Evolutionary conservation across 2,329 filamentous ascomycete species (phyloP).

Genomic region (Talaromyces sp.): DNA sequence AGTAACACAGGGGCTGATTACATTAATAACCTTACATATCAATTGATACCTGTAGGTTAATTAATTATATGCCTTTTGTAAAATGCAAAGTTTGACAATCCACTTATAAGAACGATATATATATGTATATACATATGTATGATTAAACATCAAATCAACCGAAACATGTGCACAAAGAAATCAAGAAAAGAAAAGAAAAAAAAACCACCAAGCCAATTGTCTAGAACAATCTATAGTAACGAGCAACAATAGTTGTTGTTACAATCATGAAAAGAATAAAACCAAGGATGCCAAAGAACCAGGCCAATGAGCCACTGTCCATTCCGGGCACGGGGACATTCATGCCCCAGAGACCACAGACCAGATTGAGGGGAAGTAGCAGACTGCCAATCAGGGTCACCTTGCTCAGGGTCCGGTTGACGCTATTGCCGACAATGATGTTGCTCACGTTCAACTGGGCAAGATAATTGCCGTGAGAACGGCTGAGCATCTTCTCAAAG

Average conservation of each 20-base stretch:
- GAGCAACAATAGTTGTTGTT: slow-evolving; percentile 33
- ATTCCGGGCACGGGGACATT: slow-evolving; percentile 46
- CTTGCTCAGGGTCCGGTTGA: slow-evolving; percentile 87
- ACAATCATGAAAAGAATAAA: slow-evolving; percentile 41
- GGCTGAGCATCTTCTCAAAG: slow-evolving; percentile 95
- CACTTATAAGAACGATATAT: not conserved
- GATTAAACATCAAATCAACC: not conserved
- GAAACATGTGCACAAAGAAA: not conserved
- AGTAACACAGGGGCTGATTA: too few relatives aligned
- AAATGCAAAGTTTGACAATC: not conserved
- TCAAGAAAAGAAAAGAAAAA: not conserved
- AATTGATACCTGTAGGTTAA: too few relatives aligned
- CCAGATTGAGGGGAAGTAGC: slow-evolving; percentile 90
- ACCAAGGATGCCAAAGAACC: slow-evolving; percentile 49
- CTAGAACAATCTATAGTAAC: slow-evolving; percentile 39
- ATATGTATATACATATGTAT: not conserved
- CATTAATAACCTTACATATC: too few relatives aligned
- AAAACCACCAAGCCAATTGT: slow-evolving; percentile 1
- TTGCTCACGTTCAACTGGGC: slow-evolving; percentile 91
- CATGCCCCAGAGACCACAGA: slow-evolving; percentile 61
- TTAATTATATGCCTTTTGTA: too few relatives aligned
- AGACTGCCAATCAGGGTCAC: slow-evolving; percentile 93
- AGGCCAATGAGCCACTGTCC: slow-evolving; percentile 30
- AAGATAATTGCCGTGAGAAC: slow-evolving; percentile 92
- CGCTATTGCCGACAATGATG: slow-evolving; percentile 79